Evolutionary conservation across 2,329 filamentous ascomycete genomes (phyloP), one percentile per base, ranked within the genome.

Genomic region (Fusarium clavum): DNA sequence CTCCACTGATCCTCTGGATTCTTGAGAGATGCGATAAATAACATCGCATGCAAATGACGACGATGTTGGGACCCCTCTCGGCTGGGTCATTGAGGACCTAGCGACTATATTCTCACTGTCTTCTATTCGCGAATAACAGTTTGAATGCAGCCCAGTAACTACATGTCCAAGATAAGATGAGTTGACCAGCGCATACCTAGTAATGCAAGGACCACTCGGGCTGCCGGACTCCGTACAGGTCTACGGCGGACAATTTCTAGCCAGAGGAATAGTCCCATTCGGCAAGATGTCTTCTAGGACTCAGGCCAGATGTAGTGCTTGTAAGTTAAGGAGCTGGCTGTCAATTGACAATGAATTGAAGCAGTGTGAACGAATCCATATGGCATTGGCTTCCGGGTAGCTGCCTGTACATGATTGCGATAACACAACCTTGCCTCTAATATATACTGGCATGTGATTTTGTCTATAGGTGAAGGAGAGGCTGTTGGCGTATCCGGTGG

Each of bases 391-490:
- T 29, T 16, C 20, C 9, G 27, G 46, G 46, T 32, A 48, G 16
- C 14, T 24, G n/a, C 20, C 10, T 18, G 22, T 5, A 9, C 24
- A 22, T n/a, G 1, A 8, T 2, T 13, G 8, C n/a, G 3, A 13
- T n/a, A 24, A 22, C 4, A 8, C 34, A 38, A n/a, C 18, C 16
- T 25, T 4, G 6, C 4, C 5, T 34, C 47, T 10, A n/a, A 9
- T 18, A 34, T 7, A 32, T 13, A 6, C 2, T 8, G 22, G 14
- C 6, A 24, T 16, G 1, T 34, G 11, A 25, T 13, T 3, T 25
- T 13, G 13, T 7, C 6, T 14, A 34, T 6, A 3, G 5, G 22
- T 13, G 7, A n/a, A 3, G 3, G 0, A 38, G 34, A 38, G 1
- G 9, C 16, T 18, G 32, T 18, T 11, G 34, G 9, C 9, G 16